phyloP scores from a whole-genome alignment of 2,329 filamentous ascomycete genomes.

The Raffaelea arxii region DNA sequence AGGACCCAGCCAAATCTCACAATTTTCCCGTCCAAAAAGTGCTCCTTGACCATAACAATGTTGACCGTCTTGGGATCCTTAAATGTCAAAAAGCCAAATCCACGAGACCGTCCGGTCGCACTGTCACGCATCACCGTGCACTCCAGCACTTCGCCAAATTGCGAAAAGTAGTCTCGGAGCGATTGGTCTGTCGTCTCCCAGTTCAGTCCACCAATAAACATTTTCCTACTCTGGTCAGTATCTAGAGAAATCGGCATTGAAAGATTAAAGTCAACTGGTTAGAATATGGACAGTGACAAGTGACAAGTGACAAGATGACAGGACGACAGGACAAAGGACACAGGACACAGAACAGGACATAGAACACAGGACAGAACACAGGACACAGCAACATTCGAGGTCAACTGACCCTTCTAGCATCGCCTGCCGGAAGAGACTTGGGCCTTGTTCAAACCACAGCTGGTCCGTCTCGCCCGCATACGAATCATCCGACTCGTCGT shows the following conservation, averaged over 20 bases:
- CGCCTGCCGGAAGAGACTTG: too few relatives aligned
- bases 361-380: too few relatives aligned
- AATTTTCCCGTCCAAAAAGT: conserved; percentile 96
- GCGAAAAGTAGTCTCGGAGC: conserved; percentile 90
- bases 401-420: too few relatives aligned
- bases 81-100: conserved; percentile 96
- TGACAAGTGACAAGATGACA: too few relatives aligned
- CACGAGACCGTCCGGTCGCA: conserved; percentile 82
- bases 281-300: too few relatives aligned
- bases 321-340: too few relatives aligned
- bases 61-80: conserved; percentile 97
- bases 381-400: too few relatives aligned
- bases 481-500: not conserved
- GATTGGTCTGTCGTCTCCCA: conserved; percentile 63
- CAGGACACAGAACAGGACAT: too few relatives aligned
- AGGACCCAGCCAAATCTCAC: conserved; percentile 47
- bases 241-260: too few relatives aligned
- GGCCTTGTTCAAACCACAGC: conserved; percentile 97
- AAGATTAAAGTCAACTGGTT: too few relatives aligned
- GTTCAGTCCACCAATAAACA: not conserved
- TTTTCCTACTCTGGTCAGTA: not conserved
- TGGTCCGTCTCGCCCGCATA: conserved; percentile 37
- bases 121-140: conserved; percentile 99
- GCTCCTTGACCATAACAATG: conserved; percentile 99
- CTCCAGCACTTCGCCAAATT: conserved; percentile 94